Evolutionary conservation across 2,329 filamentous ascomycete species (phyloP), one percentile per base, ranked within the genome.

Genomic region (Coniochaeta ligniaria): DNA sequence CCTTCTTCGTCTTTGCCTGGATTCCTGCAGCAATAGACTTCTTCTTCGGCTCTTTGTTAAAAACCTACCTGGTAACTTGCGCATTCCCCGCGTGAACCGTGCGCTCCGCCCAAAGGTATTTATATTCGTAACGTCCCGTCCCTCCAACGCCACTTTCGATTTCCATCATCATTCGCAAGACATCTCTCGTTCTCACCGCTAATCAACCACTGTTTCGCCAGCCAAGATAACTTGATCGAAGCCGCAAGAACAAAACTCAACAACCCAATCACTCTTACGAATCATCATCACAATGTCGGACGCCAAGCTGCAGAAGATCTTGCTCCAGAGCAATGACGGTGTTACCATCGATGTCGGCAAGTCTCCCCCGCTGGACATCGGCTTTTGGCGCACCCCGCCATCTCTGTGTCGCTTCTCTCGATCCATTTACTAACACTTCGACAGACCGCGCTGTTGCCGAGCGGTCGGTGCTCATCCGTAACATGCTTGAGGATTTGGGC

Each of bases 391-490:
- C 31, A 1, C 35, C 55, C 26, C 52, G 60, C 62, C 63, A 33
- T 28, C 52, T 36, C 47, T 47, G n/a, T 50, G 52, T 60, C 36
- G 38, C 22, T 35, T 38, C 61, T 31, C 20, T 9, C 2, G 17
- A 57, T 31, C 4, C 6, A n/a, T 14, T 22, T 24, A 17, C 54
- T 57, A 24, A 57, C 22, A 20, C 43, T 45, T 62, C 28, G 24
- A 57, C 63, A 90, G 92, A 96, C 65, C 91, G 91, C 65, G 81
- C 85, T 41, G 90, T 98, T 63, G 92, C 91, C 47, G 92, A 96
- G 80, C 91, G 94, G 66, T 96, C 92, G 3, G 86, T 97, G 70
- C 83, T 99, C 59, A 96, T 99, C 81, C 97, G 96, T 86, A 96
- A 98, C 82, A 89, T 99, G 89, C 84, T 99, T 54, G 93, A 96